These are phyloP conservation scores for Nicotiana paniculata DNA, from an alignment of 257 asterid genomes.

Conservation along the genomic window DNA sequence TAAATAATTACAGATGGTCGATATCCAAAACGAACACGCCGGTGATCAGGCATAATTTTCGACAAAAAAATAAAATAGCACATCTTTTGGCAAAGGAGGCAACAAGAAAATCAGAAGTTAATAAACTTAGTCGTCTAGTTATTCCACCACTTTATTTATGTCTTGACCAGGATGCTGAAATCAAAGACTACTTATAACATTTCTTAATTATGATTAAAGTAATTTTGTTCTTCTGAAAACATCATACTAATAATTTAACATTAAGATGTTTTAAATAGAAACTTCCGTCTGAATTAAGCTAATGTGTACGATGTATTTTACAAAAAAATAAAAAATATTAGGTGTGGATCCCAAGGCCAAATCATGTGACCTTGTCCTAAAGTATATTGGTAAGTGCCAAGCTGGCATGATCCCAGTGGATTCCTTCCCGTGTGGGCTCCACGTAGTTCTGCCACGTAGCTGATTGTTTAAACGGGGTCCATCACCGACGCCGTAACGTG, in stretches of 20 bases:
- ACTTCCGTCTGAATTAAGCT: background rate
- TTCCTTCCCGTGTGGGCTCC: conserved; percentile 47
- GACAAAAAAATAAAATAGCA: too few species aligned
- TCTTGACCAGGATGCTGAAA: too few species aligned
- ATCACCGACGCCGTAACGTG: conserved; percentile 36
- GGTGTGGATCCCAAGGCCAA: conserved; percentile 34
- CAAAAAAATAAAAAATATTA: conserved; percentile 2
- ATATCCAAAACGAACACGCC: too few species aligned
- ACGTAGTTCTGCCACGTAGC: conserved; percentile 9
- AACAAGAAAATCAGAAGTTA: too few species aligned
- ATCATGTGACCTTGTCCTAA: conserved; percentile 47
- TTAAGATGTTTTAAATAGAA: background rate
- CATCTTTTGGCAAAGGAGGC: too few species aligned
- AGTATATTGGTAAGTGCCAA: conserved; percentile 10
- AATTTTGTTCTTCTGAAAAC: background rate
- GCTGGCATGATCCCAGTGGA: conserved; percentile 32
- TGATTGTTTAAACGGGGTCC: background rate
- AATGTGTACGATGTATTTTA: background rate
- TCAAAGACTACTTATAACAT: background rate
- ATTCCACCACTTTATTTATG: too few species aligned
- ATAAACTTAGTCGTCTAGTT: too few species aligned
- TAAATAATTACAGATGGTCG: too few species aligned
- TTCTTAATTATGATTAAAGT: background rate
- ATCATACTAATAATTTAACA: background rate
- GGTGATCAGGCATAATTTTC: too few species aligned